Conservation (phyloP, 495 filamentous ascomycete genomes). For the Aspergillus affinis region DNA sequence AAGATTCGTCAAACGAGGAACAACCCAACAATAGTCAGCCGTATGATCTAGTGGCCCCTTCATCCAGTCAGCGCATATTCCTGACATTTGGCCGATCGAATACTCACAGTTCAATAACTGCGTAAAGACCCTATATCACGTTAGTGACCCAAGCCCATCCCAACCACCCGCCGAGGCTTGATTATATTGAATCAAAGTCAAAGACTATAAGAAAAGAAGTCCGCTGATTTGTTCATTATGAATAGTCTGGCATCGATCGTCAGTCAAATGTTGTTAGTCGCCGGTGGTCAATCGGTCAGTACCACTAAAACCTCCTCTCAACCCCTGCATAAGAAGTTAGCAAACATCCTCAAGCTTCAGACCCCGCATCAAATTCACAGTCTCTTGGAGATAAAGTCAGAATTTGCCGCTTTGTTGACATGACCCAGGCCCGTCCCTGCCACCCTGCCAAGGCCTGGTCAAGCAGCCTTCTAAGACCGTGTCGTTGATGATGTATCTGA, state of each 20-base stretch:
- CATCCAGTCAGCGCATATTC: no score
- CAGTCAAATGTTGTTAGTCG: no score
- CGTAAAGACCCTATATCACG: background rate
- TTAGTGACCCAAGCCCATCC: slow-evolving; percentile 8
- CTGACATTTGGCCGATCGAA: no score
- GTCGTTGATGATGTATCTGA: no score
- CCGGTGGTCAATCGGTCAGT: no score
- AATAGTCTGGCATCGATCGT: no score
- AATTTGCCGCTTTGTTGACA: no score
- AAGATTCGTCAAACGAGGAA: no score
- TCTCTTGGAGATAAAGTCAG: background rate
- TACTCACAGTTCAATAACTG: background rate
- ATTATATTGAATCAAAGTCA: background rate
- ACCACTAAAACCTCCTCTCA: no score
- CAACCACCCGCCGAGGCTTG: slow-evolving; percentile 9
- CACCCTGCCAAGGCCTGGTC: slow-evolving; percentile 4
- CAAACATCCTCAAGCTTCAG: background rate
- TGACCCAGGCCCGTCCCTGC: slow-evolving; percentile 6
- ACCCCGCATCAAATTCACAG: background rate
- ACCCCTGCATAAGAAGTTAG: background rate
- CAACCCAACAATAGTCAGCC: no score
- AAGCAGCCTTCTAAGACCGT: background rate
- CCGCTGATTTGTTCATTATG: no score
- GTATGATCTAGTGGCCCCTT: background rate
- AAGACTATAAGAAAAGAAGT: background rate